Conservation (phyloP, 495 filamentous ascomycete genomes). For the Talaromyces adpressus region DNA sequence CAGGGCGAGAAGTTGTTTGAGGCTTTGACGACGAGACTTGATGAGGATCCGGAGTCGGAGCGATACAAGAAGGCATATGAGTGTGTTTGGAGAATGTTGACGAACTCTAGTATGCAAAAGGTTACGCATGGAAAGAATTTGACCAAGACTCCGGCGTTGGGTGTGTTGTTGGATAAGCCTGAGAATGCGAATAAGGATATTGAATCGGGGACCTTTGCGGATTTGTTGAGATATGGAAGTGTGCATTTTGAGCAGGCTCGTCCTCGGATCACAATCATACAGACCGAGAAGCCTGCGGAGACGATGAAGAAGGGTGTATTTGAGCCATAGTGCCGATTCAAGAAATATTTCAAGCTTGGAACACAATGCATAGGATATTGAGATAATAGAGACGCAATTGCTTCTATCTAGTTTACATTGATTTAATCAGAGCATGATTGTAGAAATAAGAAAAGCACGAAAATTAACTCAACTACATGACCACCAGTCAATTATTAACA, state of each 20-base stretch:
- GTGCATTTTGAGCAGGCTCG: conserved; percentile 11
- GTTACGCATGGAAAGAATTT: conserved; percentile 8
- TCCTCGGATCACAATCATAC: not conserved
- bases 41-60: conserved; percentile 8
- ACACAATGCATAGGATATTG: too few relatives aligned
- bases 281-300: not conserved
- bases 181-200: conserved; percentile 10
- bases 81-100: conserved; percentile 4
- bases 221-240: conserved; percentile 12
- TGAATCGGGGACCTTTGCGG: conserved; percentile 11
- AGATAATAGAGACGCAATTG: not conserved
- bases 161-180: conserved; percentile 7
- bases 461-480: too few relatives aligned
- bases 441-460: not conserved
- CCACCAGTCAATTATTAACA: not conserved
- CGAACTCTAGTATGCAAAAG: conserved; percentile 9
- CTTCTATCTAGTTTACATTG: not conserved
- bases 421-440: too few relatives aligned
- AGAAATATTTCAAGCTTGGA: too few relatives aligned
- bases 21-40: not conserved
- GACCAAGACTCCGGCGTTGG: conserved; percentile 4
- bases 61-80: conserved; percentile 8
- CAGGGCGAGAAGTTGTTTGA: conserved; percentile 6
- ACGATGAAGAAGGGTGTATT: conserved; percentile 4
- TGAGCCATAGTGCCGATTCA: not conserved